phyloP scores from a whole-genome alignment of 2,329 filamentous ascomycete genomes.

The Rutstroemia sp. region DNA sequence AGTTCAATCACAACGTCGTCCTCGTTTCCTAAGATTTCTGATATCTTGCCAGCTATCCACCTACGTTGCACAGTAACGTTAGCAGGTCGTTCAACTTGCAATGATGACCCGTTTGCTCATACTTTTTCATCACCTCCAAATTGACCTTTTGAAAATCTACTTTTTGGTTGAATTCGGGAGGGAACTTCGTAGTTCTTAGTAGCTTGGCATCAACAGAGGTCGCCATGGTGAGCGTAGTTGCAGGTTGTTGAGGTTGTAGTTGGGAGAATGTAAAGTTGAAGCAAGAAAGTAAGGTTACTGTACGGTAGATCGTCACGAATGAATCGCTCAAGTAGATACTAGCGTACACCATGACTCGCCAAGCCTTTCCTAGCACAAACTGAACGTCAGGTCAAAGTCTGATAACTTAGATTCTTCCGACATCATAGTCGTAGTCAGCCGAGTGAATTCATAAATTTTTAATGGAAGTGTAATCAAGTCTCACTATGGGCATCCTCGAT shows the following conservation, averaged over 20 bases:
- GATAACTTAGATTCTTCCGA: too few relatives aligned
- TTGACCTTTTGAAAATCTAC: slow-evolving; percentile 98
- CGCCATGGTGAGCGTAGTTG: slow-evolving; percentile 48
- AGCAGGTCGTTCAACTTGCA: slow-evolving; percentile 10
- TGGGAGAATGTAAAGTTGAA: background rate
- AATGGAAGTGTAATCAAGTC: too few relatives aligned
- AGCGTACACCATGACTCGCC: background rate
- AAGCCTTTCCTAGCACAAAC: background rate
- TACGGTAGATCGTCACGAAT: background rate
- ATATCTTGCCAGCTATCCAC: slow-evolving; percentile 89
- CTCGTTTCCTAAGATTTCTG: slow-evolving; percentile 80
- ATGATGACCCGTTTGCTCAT: slow-evolving; percentile 31
- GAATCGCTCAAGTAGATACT: background rate
- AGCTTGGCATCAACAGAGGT: slow-evolving; percentile 83
- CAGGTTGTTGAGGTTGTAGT: background rate
- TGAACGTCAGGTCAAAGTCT: too few relatives aligned
- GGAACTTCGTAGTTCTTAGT: slow-evolving; percentile 86
- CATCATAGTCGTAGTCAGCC: too few relatives aligned
- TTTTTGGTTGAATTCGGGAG: slow-evolving; percentile 86
- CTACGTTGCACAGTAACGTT: slow-evolving; percentile 37
- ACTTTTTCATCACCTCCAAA: slow-evolving; percentile 97
- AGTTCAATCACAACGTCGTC: slow-evolving; percentile 95
- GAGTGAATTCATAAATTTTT: too few relatives aligned
- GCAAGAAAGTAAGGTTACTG: background rate
- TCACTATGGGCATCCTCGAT: too few relatives aligned